Percentiles rank a stretch among this genome's conserved stretches.
Conservation (phyloP, 352 stramenopile species). For the Globisporangium barbulae region DNA sequence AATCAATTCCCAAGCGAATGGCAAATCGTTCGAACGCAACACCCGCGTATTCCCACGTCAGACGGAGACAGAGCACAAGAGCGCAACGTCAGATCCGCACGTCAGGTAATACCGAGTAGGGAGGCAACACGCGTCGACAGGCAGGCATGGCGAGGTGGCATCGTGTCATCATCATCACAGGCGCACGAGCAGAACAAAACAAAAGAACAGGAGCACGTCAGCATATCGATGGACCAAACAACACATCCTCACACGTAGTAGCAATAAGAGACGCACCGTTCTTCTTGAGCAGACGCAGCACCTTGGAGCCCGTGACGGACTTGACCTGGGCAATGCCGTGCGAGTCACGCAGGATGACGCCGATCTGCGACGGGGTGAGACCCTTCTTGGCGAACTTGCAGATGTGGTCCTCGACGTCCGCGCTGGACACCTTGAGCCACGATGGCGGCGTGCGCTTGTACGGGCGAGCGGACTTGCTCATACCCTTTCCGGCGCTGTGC, state of each 20-base stretch:
- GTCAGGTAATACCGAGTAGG: conserved; percentile 84
- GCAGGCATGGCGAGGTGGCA: background rate
- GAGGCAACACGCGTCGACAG: background rate
- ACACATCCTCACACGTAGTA: conserved; percentile 9
- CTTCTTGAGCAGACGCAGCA: conserved; percentile 99
- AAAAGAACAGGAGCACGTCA: conserved; percentile 27
- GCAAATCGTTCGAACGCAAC: conserved; percentile 1
- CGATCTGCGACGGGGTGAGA: conserved; percentile 96
- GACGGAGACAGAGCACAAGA: conserved; percentile 45
- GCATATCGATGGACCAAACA: conserved; percentile 5
- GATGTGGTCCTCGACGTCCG: conserved; percentile 98
- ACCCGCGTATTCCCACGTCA: conserved; percentile 87
- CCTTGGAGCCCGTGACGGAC: conserved; percentile 98
- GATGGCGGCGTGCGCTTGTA: conserved; percentile 99
- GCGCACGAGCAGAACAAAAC: conserved; percentile 2
- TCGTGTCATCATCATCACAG: background rate
- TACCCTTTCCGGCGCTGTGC: conserved; percentile 99
- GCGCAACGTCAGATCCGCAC: conserved; percentile 51
- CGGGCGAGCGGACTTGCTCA: conserved; percentile 97
- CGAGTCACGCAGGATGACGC: conserved; percentile 99
- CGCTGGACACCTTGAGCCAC: conserved; percentile 96
- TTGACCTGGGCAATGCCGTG: conserved; percentile 99
- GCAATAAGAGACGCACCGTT: conserved; percentile 75
- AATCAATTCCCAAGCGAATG: conserved; percentile 6
- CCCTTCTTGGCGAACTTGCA: conserved; percentile 99